Conservation (phyloP, 148 eudicot species). For the Cornus suecica region DNA sequence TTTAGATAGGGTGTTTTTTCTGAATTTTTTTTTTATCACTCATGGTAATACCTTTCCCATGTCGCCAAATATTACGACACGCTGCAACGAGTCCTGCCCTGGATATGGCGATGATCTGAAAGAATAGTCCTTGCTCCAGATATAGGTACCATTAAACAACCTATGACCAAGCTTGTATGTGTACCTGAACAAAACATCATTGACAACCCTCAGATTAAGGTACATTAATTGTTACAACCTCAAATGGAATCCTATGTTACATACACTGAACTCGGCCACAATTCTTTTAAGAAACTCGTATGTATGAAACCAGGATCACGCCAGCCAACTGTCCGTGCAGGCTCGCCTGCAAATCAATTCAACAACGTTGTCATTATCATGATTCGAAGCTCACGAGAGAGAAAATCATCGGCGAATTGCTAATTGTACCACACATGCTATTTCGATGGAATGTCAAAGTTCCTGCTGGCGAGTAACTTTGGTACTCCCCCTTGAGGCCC, state of each 20-base stretch:
- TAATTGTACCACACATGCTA: conserved; percentile 74
- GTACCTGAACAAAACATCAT: conserved; percentile 43
- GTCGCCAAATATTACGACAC: conserved; percentile 80
- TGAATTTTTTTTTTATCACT: no score
- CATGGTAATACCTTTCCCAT: conserved; percentile 74
- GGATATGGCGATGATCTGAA: conserved; percentile 85
- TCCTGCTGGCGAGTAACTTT: conserved; percentile 61
- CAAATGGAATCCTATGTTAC: background rate
- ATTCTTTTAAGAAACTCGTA: conserved; percentile 79
- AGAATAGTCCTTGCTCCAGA: conserved; percentile 70
- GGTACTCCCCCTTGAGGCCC: conserved; percentile 38
- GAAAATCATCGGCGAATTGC: background rate
- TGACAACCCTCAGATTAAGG: background rate
- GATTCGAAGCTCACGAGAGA: background rate
- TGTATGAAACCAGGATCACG: conserved; percentile 94
- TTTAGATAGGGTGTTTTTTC: background rate
- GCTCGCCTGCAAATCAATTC: conserved; percentile 50
- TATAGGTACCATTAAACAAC: conserved; percentile 48
- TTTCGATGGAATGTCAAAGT: conserved; percentile 67
- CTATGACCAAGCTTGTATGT: conserved; percentile 69
- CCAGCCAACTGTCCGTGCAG: conserved; percentile 96
- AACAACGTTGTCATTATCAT: background rate
- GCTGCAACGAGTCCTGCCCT: conserved; percentile 84
- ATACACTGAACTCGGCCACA: conserved; percentile 82
- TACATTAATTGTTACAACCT: background rate